Percentiles rank a stretch among this genome's conserved stretches.
phyloP scores from a whole-genome alignment of 306 rosid genomes.

The Malus sieversii region DNA sequence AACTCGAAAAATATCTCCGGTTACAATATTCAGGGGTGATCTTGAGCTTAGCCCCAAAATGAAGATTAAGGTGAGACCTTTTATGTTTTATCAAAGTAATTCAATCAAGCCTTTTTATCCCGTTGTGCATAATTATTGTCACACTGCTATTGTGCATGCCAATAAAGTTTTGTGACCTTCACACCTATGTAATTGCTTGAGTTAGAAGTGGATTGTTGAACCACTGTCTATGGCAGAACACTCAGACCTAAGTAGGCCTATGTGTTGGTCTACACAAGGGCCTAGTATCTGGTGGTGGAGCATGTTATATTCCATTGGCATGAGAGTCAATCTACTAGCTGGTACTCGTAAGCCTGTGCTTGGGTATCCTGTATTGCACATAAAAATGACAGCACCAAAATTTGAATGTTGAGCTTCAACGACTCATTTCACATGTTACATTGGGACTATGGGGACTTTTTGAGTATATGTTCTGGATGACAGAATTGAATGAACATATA shows the following conservation, averaged over 20 bases:
- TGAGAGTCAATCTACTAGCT: not conserved
- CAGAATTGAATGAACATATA: not conserved
- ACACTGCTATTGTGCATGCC: not conserved
- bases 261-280: not conserved
- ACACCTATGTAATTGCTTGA: not conserved
- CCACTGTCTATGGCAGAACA: not conserved
- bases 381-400: not conserved
- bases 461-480: not conserved
- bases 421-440: not conserved
- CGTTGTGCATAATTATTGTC: not conserved
- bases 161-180: not conserved
- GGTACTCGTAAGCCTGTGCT: not conserved
- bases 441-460: not conserved
- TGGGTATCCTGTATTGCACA: not conserved
- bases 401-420: not conserved
- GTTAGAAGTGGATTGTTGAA: not conserved
- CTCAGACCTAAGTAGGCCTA: not conserved
- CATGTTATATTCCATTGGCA: not conserved
- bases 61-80: constrained; percentile 67
- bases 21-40: constrained; percentile 75
- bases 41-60: constrained; percentile 62
- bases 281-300: not conserved
- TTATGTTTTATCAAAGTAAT: constrained; percentile 8
- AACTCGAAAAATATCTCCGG: constrained; percentile 63
- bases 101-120: constrained; percentile 6